These are phyloP conservation scores for Nidularia pulvinata DNA, from an alignment of 768 basidiomycete genomes.

Conservation along the genomic window DNA sequence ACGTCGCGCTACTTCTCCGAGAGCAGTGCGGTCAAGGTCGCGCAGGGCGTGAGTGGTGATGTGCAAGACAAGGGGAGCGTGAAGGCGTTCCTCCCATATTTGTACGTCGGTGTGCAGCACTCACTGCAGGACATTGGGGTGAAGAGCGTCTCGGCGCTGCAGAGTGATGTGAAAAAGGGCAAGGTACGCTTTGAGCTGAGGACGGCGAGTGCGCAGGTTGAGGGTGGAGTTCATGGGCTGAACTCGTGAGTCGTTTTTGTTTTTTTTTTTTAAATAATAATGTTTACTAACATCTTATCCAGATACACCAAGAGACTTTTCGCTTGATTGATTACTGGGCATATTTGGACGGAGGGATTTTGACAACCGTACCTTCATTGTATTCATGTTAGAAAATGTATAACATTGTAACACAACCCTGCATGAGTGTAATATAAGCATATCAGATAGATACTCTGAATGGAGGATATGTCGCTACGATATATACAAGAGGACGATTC, in stretches of 20 bases:
- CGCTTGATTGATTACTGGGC: conserved; percentile 9
- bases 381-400: no score
- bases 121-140: conserved; percentile 94
- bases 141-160: conserved; percentile 62
- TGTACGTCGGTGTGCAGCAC: conserved; percentile 84
- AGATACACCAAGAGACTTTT: conserved; percentile 40
- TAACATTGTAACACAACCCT: no score
- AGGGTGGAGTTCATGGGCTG: conserved; percentile 94
- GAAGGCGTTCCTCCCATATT: conserved; percentile 88
- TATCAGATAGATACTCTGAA: no score
- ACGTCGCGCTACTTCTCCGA: conserved; percentile 97
- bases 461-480: no score
- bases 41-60: conserved; percentile 94
- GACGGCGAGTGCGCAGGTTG: conserved; percentile 93
- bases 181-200: conserved; percentile 87
- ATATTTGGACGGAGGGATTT: background rate
- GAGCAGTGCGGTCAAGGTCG: conserved; percentile 91
- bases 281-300: conserved; percentile 2
- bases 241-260: conserved; percentile 72
- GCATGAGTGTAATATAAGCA: no score
- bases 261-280: background rate
- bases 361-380: background rate
- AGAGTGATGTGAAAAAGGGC: conserved; percentile 63
- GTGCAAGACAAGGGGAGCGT: conserved; percentile 98
- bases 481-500: no score